Base-by-base conservation (phyloP, 257 asterid genomes). In the Oldenlandia corymbosa region DNA sequence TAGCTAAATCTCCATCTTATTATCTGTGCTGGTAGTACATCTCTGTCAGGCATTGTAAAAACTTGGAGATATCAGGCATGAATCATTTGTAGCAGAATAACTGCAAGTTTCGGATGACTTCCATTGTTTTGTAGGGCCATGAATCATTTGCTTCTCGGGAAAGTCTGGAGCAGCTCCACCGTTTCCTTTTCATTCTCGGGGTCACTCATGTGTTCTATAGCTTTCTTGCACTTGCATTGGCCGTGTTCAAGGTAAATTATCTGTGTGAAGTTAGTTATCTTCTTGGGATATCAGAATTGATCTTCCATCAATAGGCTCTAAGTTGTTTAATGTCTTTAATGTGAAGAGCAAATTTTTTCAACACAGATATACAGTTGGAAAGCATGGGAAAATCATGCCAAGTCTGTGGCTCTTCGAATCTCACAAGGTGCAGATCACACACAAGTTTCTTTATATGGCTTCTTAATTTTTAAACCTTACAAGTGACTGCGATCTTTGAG, bases 151-250 rank as follows among this genome's bases (percentile, higher is more conserved):
- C 88, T 73, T 92, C 99, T n/a, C 68, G 81, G 23, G 96, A 89
- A 79, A 89, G 97, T 80, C 92, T 92, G 34, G 96, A 92, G 73
- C 96, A 89, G 90, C 97, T 92, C 54, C 99, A 87, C 64, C 95
- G 95, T 5, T 81, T 92, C 83, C 78, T 92, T 76, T 77, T 92
- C 70, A 92, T 89, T 68, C 85, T 92, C 34, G 96, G 99, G 4
- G 48, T 79, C 46, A 87, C 93, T 12, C 99, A 92, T 46, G 95
- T 89, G 64, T 75, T 80, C 14, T 92, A 89, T 56, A 92, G 99
- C 75, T 84, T 92, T 55, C 64, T 85, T 42, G 88, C 96, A 56
- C 65, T 89, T 61, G 96, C 88, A 58, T 75, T 92, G 43, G 95
- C 96, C 78, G 88, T 92, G 88, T 62, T 91, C 66, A 89, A 89